These are phyloP conservation scores for Solanum appendiculatum DNA, from an alignment of 257 asterid genomes.

Conservation along the genomic window DNA sequence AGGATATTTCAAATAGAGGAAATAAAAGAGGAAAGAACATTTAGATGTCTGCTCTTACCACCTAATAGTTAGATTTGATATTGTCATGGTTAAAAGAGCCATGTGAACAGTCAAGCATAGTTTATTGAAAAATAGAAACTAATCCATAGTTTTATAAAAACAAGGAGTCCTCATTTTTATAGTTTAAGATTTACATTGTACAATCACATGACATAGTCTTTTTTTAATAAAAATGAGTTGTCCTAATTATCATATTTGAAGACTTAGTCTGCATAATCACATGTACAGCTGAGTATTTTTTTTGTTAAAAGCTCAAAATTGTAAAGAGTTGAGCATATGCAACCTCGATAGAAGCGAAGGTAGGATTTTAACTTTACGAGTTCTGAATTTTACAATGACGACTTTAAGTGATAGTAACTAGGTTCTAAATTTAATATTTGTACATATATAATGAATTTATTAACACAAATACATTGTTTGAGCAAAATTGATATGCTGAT, in stretches of 20 bases:
- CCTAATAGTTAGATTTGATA: background rate
- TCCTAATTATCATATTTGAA: background rate
- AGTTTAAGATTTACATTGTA: background rate
- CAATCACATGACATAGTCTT: background rate
- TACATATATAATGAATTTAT: too few species aligned
- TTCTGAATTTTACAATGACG: accelerated
- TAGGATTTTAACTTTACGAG: too few species aligned
- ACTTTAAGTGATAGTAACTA: too few species aligned
- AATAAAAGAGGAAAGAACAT: background rate
- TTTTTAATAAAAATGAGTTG: background rate
- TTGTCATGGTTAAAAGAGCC: background rate
- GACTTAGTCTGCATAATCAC: background rate
- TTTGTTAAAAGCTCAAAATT: background rate
- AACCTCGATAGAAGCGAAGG: too few species aligned
- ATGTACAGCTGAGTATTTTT: background rate
- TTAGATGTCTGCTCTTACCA: background rate
- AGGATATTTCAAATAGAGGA: background rate
- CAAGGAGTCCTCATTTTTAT: background rate
- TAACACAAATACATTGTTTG: too few species aligned
- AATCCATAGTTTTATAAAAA: background rate
- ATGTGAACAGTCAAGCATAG: background rate
- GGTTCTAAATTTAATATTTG: too few species aligned
- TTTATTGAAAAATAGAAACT: background rate
- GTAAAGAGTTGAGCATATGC: background rate
- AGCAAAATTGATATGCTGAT: too few species aligned